Base-by-base conservation (phyloP, 768 basidiomycete genomes). In the Lyophyllum shimeji region DNA sequence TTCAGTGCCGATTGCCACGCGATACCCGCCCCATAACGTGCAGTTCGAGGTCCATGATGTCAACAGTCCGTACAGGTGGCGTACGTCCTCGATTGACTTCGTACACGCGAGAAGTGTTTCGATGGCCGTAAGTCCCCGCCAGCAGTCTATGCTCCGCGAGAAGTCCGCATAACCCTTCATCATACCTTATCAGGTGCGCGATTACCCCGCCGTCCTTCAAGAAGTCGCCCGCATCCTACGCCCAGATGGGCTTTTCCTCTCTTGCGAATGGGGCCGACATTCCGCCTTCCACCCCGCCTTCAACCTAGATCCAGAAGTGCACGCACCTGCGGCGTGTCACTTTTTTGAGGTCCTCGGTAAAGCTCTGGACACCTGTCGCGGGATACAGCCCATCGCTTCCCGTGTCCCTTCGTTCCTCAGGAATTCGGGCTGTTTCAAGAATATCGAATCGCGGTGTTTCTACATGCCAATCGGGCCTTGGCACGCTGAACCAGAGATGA, bases 1-100 rank as follows among this genome's bases (percentile, higher is more conserved):
- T 49, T 50, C 65, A 92, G 89, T 89, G 24, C 89, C 89, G 23
- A 87, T 91, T 59, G 81, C 82, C 31, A 87, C 87, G 0, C 76
- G 82, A 58, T 82, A 80, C 57, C 87, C 87, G 1, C 78, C 67
- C 11, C 59, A 58, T 3, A 89, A 90, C 61, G 86, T 85, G 15
- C 74, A 74, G 13, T 90, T 89, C 65, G 84, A 87, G 65, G 74
- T 91, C 17, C 76, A 81, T 34, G 85, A 92, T 68, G 79, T 85
- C 53, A 85, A 81, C 56, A 67, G 71, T 40, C 72, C 65, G 7
- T 71, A 78, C 42, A 73, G 82, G 37, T 90, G 84, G 80, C 55
- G 55, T 43, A 75, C 79, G 33, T 75, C 70, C 1, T 75, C 76
- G n/a, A 77, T 90, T 60, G 87, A 92, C 65, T 57, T 90, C 15